Conservation (phyloP, 345 rosid genomes). For the Alliaria petiolata region DNA sequence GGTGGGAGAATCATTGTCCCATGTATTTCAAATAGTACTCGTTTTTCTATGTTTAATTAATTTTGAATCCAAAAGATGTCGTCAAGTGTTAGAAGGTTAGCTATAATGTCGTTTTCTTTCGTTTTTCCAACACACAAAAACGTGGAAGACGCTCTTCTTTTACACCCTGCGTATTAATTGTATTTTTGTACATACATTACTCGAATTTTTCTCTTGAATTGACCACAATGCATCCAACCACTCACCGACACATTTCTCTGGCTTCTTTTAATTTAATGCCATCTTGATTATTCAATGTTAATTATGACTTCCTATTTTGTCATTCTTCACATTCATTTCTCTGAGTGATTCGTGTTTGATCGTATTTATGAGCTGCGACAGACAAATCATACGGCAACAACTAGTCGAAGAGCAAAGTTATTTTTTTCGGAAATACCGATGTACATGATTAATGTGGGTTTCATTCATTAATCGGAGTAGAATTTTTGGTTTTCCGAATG, state of each 20-base stretch:
- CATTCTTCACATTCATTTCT: background rate
- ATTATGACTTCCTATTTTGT: background rate
- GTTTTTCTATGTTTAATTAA: background rate
- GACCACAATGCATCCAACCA: slow-evolving; percentile 11
- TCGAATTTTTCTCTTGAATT: background rate
- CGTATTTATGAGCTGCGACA: background rate
- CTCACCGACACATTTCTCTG: slow-evolving; percentile 24
- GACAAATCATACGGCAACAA: slow-evolving; percentile 12
- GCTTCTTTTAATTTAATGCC: slow-evolving; percentile 13
- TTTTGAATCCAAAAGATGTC: slow-evolving; percentile 21
- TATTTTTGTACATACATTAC: background rate
- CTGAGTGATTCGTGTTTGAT: background rate
- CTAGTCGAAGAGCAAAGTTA: background rate
- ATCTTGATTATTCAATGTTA: background rate
- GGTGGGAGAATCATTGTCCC: slow-evolving; percentile 30
- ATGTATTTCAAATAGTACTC: background rate
- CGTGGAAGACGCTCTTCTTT: slow-evolving; percentile 30
- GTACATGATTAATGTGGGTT: too few relatives aligned
- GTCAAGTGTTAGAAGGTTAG: slow-evolving; percentile 29
- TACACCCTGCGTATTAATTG: background rate
- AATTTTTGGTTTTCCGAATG: too few relatives aligned
- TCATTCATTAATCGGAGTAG: too few relatives aligned
- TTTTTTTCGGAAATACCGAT: slow-evolving; percentile 2
- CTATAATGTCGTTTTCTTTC: slow-evolving; percentile 21
- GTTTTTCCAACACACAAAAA: slow-evolving; percentile 9